Conservation (phyloP, 192 early-diverging fungal genomes). For the Phycomyces nitens region DNA sequence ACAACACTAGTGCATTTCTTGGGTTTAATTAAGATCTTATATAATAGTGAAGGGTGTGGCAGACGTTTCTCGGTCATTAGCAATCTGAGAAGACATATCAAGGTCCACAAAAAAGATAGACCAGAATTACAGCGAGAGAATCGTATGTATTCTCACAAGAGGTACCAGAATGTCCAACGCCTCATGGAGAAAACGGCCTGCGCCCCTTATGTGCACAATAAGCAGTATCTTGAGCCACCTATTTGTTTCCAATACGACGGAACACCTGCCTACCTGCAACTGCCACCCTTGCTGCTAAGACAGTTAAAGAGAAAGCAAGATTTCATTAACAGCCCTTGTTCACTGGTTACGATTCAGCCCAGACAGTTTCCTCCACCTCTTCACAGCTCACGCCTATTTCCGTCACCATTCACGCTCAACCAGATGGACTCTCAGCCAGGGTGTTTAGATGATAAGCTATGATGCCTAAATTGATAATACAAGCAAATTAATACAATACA, state of each 20-base stretch:
- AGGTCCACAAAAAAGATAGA: constrained; percentile 4
- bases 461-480: too few relatives aligned
- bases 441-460: too few relatives aligned
- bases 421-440: neutral
- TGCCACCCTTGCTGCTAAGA: constrained; percentile 1
- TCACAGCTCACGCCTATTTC: neutral
- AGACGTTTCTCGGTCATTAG: constrained; percentile 12
- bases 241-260: neutral
- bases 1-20: neutral
- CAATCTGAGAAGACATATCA: constrained; percentile 14
- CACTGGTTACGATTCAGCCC: neutral
- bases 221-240: constrained; percentile 9
- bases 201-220: constrained; percentile 1
- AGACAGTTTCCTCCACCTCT: neutral
- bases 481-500: too few relatives aligned
- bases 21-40: neutral
- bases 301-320: neutral
- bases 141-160: constrained; percentile 3
- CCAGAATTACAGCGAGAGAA: neutral
- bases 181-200: constrained; percentile 8
- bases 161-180: constrained; percentile 5
- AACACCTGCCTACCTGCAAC: constrained; percentile 2
- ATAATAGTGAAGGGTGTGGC: constrained; percentile 6
- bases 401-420: neutral
- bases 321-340: neutral